Percentiles rank a stretch among this genome's conserved stretches.
These are phyloP conservation scores for Paraphaeosphaeria minitans DNA, from an alignment of 2,329 filamentous ascomycete species.

Conservation along the genomic window DNA sequence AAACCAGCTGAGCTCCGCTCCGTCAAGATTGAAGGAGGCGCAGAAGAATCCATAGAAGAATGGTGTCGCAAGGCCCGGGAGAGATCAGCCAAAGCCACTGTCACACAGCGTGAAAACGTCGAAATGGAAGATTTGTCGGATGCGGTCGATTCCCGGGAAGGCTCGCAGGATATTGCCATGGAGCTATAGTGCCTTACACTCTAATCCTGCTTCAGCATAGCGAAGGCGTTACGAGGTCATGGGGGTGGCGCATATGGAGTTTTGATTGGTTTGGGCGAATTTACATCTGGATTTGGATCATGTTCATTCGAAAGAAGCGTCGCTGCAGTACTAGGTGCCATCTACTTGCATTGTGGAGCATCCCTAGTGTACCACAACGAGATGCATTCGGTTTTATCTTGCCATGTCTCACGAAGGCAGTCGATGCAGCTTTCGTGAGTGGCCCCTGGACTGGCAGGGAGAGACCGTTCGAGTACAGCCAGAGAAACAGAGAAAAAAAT, in stretches of 20 bases:
- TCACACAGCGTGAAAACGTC: constrained; percentile 28
- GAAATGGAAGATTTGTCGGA: constrained; percentile 22
- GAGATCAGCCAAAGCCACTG: constrained; percentile 30
- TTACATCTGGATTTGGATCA: not conserved
- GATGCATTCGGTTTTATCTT: not conserved
- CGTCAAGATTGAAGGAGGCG: constrained; percentile 78
- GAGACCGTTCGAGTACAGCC: not conserved
- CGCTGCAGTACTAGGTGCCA: not conserved
- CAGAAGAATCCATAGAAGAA: constrained; percentile 67
- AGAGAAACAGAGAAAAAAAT: not conserved
- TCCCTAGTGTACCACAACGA: not conserved
- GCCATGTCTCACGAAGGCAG: not conserved
- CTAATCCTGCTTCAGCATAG: constrained; percentile 34
- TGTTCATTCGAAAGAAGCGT: not conserved
- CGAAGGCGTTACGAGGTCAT: constrained; percentile 36
- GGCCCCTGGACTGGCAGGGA: not conserved
- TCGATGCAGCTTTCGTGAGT: not conserved
- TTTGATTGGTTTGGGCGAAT: not conserved
- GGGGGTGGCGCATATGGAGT: constrained; percentile 15
- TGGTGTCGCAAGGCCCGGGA: constrained; percentile 58
- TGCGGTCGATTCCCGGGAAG: constrained; percentile 21
- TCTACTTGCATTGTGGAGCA: not conserved
- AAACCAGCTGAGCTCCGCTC: constrained; percentile 72
- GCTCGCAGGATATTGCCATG: constrained; percentile 33
- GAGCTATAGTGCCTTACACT: constrained; percentile 27